These are phyloP conservation scores for Cladosporium sp. DNA, from an alignment of 2,329 filamentous ascomycete genomes.

Conservation along the genomic window DNA sequence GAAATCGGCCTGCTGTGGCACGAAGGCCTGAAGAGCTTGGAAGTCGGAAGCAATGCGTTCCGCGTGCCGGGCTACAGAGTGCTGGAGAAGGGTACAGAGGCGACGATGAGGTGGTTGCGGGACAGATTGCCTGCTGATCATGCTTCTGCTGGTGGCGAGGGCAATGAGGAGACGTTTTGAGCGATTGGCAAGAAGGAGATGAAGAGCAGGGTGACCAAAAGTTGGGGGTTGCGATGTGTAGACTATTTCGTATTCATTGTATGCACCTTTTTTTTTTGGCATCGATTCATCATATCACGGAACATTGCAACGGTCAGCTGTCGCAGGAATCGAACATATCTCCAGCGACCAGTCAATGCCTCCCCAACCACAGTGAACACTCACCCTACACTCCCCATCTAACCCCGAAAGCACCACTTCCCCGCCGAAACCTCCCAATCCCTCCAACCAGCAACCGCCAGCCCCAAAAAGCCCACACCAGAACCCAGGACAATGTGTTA, in stretches of 20 bases:
- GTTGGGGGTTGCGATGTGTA: background rate
- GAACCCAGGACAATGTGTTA: background rate
- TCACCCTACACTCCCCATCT: background rate
- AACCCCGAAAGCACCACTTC: background rate
- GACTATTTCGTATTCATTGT: conserved; percentile 2
- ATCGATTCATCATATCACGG: background rate
- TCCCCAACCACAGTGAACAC: background rate
- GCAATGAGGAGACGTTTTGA: conserved; percentile 3
- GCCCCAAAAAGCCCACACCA: background rate
- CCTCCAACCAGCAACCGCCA: background rate
- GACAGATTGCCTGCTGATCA: conserved; percentile 52
- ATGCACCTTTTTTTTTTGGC: background rate
- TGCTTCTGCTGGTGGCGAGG: background rate
- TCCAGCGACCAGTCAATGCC: background rate
- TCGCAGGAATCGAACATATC: no score
- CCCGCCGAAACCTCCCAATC: background rate
- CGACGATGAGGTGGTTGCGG: conserved; percentile 72
- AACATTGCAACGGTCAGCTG: no score
- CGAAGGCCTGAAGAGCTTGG: conserved; percentile 57
- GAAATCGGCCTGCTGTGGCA: conserved; percentile 71
- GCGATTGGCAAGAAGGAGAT: background rate
- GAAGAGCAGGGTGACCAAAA: background rate
- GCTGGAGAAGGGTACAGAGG: conserved; percentile 80
- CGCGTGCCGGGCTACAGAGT: conserved; percentile 79
- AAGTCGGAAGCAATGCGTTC: conserved; percentile 81